Conservation (phyloP, 83 land plant species). For the Thuja plicata region DNA sequence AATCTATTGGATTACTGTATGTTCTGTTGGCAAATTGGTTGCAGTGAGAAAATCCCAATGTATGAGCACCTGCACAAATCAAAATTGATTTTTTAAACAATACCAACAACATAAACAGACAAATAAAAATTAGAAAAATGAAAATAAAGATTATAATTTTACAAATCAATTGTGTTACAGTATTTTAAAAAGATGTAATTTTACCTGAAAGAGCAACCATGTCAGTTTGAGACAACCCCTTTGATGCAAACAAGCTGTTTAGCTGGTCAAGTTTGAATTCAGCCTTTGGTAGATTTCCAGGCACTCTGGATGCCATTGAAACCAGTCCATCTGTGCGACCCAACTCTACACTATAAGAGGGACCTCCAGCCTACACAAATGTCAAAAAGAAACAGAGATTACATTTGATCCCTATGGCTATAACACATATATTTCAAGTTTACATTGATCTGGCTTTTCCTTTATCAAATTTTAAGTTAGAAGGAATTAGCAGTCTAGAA, state of each 20-base stretch:
- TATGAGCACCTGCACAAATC: conserved; percentile 55
- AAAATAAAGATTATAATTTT: no score
- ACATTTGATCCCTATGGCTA: background rate
- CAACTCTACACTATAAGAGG: conserved; percentile 67
- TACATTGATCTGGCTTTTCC: no score
- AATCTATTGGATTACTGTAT: conserved; percentile 33
- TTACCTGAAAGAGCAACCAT: conserved; percentile 87
- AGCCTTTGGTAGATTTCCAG: conserved; percentile 61
- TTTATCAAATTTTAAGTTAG: no score
- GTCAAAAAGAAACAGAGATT: background rate
- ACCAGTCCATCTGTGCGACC: conserved; percentile 77
- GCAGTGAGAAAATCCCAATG: conserved; percentile 42
- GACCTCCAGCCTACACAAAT: conserved; percentile 68
- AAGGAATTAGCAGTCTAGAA: no score
- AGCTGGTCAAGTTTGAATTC: conserved; percentile 53
- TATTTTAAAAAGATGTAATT: background rate
- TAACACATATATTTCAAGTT: background rate
- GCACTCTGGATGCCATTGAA: conserved; percentile 52
- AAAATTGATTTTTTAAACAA: background rate
- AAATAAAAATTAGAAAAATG: no score
- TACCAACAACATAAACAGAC: no score
- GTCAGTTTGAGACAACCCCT: conserved; percentile 60
- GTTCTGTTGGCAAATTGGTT: conserved; percentile 38
- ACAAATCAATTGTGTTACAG: no score
- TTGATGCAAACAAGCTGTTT: conserved; percentile 41